phyloP scores from a whole-genome alignment of 2,329 filamentous ascomycete species.

The Polychaeton citri region DNA sequence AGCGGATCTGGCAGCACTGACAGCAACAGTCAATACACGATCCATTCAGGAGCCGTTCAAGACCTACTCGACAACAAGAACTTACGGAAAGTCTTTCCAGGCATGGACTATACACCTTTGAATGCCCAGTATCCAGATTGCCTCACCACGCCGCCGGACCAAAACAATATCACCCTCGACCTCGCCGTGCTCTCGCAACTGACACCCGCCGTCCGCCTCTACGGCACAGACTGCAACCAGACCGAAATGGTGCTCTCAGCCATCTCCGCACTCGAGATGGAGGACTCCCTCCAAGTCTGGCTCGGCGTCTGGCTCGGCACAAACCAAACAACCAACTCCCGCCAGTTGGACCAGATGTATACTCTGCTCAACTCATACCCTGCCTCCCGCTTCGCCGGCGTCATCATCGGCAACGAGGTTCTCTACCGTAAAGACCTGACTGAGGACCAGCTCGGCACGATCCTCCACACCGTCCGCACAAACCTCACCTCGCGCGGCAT shows the following conservation, averaged over 20 bases:
- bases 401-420: slow-evolving; percentile 52
- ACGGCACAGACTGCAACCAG: slow-evolving; percentile 95
- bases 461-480: slow-evolving; percentile 55
- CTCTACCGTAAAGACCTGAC: slow-evolving; percentile 55
- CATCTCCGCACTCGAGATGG: slow-evolving; percentile 58
- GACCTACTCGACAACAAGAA: slow-evolving; percentile 64
- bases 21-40: slow-evolving; percentile 39
- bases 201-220: slow-evolving; percentile 75
- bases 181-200: slow-evolving; percentile 81
- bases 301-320: slow-evolving; percentile 84
- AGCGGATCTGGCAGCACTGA: slow-evolving; percentile 8
- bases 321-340: slow-evolving; percentile 68
- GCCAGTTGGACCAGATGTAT: slow-evolving; percentile 78
- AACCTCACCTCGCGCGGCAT: slow-evolving; percentile 57
- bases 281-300: slow-evolving; percentile 72
- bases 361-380: slow-evolving; percentile 56
- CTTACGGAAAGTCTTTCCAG: slow-evolving; percentile 86
- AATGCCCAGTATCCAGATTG: slow-evolving; percentile 86
- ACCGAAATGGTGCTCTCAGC: slow-evolving; percentile 85
- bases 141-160: slow-evolving; percentile 60
- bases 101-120: slow-evolving; percentile 88
- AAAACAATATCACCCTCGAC: slow-evolving; percentile 90
- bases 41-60: slow-evolving; percentile 65
- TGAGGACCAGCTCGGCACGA: slow-evolving; percentile 44
- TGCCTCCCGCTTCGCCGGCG: slow-evolving; percentile 41